These are phyloP conservation scores for Metarhizium anisopliae DNA, from an alignment of 2,329 filamentous ascomycete genomes.

Conservation along the genomic window DNA sequence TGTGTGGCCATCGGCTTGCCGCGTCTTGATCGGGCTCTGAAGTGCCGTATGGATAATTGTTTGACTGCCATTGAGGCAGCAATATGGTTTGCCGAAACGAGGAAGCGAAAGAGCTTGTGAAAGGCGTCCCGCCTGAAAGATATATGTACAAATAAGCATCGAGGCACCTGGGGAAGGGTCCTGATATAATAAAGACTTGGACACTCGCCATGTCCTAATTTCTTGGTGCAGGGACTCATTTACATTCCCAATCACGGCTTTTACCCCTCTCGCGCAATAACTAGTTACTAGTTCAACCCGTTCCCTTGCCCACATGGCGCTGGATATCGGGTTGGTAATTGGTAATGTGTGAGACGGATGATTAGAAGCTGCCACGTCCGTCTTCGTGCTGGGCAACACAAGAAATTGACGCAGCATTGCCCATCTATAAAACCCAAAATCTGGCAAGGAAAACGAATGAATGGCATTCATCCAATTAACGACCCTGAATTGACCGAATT, in stretches of 20 bases:
- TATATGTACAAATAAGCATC: background rate
- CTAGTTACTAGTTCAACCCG: background rate
- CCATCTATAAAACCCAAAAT: background rate
- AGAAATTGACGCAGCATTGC: background rate
- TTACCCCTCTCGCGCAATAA: background rate
- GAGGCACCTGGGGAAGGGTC: background rate
- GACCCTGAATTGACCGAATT: slow-evolving; percentile 16
- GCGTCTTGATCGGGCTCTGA: background rate
- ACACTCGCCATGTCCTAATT: background rate
- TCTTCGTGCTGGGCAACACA: background rate
- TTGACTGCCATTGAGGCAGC: background rate
- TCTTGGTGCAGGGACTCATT: background rate
- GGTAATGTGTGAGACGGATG: background rate
- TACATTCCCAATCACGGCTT: background rate
- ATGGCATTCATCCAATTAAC: slow-evolving; percentile 14
- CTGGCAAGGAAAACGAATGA: background rate
- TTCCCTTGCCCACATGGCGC: background rate
- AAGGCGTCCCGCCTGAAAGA: background rate
- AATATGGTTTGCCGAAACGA: background rate
- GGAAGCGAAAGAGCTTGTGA: too few species aligned
- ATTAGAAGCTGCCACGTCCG: background rate
- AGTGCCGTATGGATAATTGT: background rate
- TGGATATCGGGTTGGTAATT: background rate
- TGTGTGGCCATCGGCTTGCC: background rate
- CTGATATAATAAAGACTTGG: background rate